Evolutionary conservation across 106 monocot genomes (phyloP), one percentile per base, ranked within the genome.

Genomic region (Iris macrosiphon): DNA sequence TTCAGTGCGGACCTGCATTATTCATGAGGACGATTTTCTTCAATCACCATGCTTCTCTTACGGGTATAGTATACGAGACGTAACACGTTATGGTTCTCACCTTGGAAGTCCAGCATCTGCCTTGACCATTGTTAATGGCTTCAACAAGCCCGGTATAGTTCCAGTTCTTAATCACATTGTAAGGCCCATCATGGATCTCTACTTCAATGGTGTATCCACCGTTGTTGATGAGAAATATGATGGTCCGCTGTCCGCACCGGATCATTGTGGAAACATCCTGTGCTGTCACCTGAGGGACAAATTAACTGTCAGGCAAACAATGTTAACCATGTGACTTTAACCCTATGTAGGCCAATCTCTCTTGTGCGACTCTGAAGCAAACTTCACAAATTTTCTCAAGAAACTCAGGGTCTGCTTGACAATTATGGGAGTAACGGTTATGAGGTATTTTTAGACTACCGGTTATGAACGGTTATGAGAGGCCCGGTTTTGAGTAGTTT

Each of bases 161-260:
- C 76, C 76, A 71, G 55, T 77, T 77, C 54, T 77, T 77, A 4
- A 77, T 77, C 35, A 71, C 76, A 57, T 77, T 77, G 60, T 77
- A 77, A 17, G 65, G 76, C n/a, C 70, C 76, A 45, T 77, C 76
- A 24, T 77, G 76, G 29, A 77, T 77, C 60, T 77, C 70, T 20
- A 65, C 65, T 49, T 77, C 66, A 10, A 77, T 72, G 53, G 61
- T 77, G 50, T 77, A 77, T 28, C 77, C 77, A 28, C 71, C 71
- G 6, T 77, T 77, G 31, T 77, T 77, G 43, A 72, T 77, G 31
- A 77, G 77, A 61, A 77, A 77, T 45, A 77, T 61, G 31, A 77
- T 67, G 33, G 47, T 66, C 2, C 56, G 34, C 47, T 77, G 77
- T 3, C 64, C 61, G 24, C 55, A 66, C 11, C 66, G 65, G 17